phyloP scores from a whole-genome alignment of 306 rosid species.

The Vicia sativa region DNA sequence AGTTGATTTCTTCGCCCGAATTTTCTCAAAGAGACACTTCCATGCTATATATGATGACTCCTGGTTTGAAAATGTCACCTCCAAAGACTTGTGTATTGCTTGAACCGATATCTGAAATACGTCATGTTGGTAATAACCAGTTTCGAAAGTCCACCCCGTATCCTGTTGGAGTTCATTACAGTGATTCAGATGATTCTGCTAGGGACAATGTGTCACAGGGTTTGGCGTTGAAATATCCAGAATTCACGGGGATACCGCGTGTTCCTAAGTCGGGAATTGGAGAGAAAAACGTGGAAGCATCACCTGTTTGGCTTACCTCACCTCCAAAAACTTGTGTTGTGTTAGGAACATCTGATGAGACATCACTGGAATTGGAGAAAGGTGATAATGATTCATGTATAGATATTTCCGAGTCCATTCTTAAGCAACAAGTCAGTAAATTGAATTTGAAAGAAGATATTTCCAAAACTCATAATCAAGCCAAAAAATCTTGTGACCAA shows the following conservation, averaged over 20 bases:
- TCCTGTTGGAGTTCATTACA: constrained; percentile 68
- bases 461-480: constrained; percentile 43
- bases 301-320: constrained; percentile 78
- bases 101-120: constrained; percentile 70
- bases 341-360: constrained; percentile 69
- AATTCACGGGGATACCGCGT: constrained; percentile 58
- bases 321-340: constrained; percentile 92
- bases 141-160: constrained; percentile 68
- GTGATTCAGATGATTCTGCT: constrained; percentile 50
- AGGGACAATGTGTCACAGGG: constrained; percentile 46
- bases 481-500: constrained; percentile 39
- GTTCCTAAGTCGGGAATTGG: constrained; percentile 47
- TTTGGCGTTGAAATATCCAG: constrained; percentile 67
- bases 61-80: constrained; percentile 81
- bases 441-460: constrained; percentile 38
- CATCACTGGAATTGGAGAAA: constrained; percentile 41
- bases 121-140: constrained; percentile 43
- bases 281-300: constrained; percentile 59
- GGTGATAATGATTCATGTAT: constrained; percentile 34
- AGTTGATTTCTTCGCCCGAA: constrained; percentile 43
- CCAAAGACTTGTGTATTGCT: constrained; percentile 87
- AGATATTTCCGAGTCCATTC: constrained; percentile 21
- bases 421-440: constrained; percentile 31
- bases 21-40: constrained; percentile 50
- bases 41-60: constrained; percentile 70